Conservation (phyloP, 2,329 filamentous ascomycete genomes). For the Chaetomium sp. region DNA sequence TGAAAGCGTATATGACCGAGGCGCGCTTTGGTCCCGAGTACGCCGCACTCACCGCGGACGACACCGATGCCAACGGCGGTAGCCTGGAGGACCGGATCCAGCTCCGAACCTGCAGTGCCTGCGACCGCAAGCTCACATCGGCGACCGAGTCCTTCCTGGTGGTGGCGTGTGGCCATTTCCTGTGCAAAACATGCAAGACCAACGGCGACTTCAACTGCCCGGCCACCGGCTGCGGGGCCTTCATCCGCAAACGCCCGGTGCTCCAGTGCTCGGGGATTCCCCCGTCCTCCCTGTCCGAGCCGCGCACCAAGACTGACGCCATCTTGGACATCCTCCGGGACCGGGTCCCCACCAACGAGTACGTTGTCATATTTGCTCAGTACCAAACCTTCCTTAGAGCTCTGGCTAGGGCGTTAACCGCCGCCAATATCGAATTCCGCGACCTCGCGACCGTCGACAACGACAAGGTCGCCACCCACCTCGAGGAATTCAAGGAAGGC, state of each 20-base stretch:
- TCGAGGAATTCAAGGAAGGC: slow-evolving; percentile 27
- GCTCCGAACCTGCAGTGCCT: neutral
- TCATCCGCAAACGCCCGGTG: slow-evolving; percentile 17
- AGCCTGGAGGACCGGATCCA: neutral
- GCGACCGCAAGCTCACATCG: neutral
- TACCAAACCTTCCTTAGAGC: slow-evolving; percentile 26
- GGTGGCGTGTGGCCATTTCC: slow-evolving; percentile 25
- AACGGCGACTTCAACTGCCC: slow-evolving; percentile 6
- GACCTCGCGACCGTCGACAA: slow-evolving; percentile 6
- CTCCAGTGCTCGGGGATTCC: slow-evolving; percentile 12
- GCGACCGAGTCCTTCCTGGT: slow-evolving; percentile 16
- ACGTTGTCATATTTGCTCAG: slow-evolving; percentile 35
- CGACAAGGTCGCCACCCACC: neutral
- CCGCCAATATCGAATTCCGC: neutral
- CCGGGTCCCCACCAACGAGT: slow-evolving; percentile 21
- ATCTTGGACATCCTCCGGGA: slow-evolving; percentile 23
- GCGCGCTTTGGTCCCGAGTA: slow-evolving; percentile 6
- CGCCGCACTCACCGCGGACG: neutral
- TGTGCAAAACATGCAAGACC: slow-evolving; percentile 22
- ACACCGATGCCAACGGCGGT: neutral
- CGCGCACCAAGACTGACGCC: slow-evolving; percentile 18
- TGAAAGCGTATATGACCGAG: slow-evolving; percentile 6
- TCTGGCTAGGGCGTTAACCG: slow-evolving; percentile 17
- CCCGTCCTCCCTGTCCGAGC: neutral
- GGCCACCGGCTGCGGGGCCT: slow-evolving; percentile 9